Percentiles rank a stretch among this genome's conserved stretches.
phyloP scores from a whole-genome alignment of 257 asterid genomes.

The Vinca minor region DNA sequence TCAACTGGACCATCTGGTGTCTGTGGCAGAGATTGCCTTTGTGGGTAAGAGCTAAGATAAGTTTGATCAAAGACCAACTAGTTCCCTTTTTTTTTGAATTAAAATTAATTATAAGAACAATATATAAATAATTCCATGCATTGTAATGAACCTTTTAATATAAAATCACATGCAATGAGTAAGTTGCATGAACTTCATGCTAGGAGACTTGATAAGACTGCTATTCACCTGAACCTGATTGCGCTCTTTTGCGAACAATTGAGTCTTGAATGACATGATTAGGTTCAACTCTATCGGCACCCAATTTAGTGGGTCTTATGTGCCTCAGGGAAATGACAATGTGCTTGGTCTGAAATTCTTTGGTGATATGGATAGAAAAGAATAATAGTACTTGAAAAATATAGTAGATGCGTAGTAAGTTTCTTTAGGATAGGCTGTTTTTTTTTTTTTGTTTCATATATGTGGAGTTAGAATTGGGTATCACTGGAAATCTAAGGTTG shows the following conservation, averaged over 20 bases:
- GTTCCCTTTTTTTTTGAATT: too few species aligned
- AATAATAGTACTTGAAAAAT: neutral
- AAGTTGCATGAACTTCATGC: neutral
- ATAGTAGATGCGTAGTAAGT: neutral
- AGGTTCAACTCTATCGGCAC: neutral
- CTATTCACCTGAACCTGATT: neutral
- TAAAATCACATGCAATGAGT: neutral
- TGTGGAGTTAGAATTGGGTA: too few species aligned
- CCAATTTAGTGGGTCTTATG: neutral
- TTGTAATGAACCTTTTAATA: neutral
- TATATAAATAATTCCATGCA: too few species aligned
- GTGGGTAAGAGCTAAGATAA: constrained; percentile 46
- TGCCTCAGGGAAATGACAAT: neutral
- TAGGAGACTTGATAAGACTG: neutral
- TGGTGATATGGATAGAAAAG: too few species aligned
- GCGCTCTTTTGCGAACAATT: neutral
- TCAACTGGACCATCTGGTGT: constrained; percentile 56
- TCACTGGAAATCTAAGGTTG: too few species aligned
- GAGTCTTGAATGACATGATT: neutral
- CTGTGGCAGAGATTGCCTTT: constrained; percentile 82
- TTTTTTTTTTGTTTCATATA: too few species aligned
- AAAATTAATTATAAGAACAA: too few species aligned
- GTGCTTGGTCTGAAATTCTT: neutral
- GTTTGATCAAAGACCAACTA: neutral
- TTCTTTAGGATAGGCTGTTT: neutral